Percentiles rank a stretch among this genome's conserved stretches.
Evolutionary conservation across 208 protist genomes (phyloP).

Genomic region (Trypanosoma scelopori): DNA sequence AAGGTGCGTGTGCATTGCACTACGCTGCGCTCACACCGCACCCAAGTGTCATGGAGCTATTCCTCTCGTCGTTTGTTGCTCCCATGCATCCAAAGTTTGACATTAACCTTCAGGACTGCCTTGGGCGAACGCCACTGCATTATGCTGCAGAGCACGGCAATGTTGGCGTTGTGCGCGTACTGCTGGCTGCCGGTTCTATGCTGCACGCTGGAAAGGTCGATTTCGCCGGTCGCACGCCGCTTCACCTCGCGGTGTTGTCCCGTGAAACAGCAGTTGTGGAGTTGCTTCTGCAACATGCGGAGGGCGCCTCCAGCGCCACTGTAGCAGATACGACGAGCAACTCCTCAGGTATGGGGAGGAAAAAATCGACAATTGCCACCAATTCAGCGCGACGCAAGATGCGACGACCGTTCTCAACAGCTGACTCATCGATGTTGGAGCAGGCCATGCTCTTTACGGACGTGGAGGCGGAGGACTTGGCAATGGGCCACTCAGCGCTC

Average conservation of each 20-base stretch:
- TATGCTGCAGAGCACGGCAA: slow-evolving; percentile 78
- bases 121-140: slow-evolving; percentile 79
- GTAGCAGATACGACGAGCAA: background rate
- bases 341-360: background rate
- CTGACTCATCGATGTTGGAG: slow-evolving; percentile 7
- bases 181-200: slow-evolving; percentile 29
- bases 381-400: background rate
- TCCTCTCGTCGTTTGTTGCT: slow-evolving; percentile 30
- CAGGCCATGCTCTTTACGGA: slow-evolving; percentile 29
- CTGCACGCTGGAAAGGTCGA: slow-evolving; percentile 49
- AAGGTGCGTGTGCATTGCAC: slow-evolving; percentile 79
- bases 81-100: slow-evolving; percentile 36
- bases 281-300: slow-evolving; percentile 54
- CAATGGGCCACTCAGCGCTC: slow-evolving; percentile 46
- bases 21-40: slow-evolving; percentile 54
- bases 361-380: background rate
- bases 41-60: slow-evolving; percentile 56
- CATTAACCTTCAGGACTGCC: slow-evolving; percentile 74
- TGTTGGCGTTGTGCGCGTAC: slow-evolving; percentile 40
- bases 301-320: slow-evolving; percentile 1
- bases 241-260: slow-evolving; percentile 72
- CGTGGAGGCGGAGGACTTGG: slow-evolving; percentile 59
- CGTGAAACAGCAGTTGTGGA: slow-evolving; percentile 43
- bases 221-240: slow-evolving; percentile 54
- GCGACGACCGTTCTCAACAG: background rate